A percentile compares a stretch with the other conserved stretches of the same genome.
Evolutionary conservation across 140 eudicot genomes (phyloP).

Genomic region (Cichorium intybus): DNA sequence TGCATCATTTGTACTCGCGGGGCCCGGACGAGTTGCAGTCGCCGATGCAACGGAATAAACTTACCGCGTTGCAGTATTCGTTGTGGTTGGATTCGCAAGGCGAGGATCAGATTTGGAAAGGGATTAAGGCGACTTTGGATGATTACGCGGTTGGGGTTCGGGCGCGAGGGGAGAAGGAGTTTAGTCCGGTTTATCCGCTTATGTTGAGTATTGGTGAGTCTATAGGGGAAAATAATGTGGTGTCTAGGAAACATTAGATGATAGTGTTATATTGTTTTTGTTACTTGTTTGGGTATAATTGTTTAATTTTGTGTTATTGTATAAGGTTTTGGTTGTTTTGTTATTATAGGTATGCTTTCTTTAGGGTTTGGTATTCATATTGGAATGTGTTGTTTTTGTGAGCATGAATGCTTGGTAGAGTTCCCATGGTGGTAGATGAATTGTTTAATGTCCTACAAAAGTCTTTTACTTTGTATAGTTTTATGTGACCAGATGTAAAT

Average conservation of each 20-base stretch:
- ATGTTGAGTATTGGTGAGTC: slow-evolving; percentile 82
- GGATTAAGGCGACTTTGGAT: slow-evolving; percentile 83
- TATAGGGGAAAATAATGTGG: slow-evolving; percentile 39
- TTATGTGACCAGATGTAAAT: too few species aligned
- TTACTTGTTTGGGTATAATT: not conserved
- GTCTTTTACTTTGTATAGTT: too few species aligned
- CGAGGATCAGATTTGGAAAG: slow-evolving; percentile 93
- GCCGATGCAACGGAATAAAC: slow-evolving; percentile 82
- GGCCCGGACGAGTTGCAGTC: slow-evolving; percentile 89
- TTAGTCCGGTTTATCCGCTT: slow-evolving; percentile 86
- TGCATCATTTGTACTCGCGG: slow-evolving; percentile 86
- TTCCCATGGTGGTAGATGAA: too few species aligned
- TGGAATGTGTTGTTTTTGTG: too few species aligned
- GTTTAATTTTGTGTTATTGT: slow-evolving; percentile 5
- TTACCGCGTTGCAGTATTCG: slow-evolving; percentile 72
- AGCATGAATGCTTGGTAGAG: too few species aligned
- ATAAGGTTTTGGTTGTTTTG: slow-evolving; percentile 5
- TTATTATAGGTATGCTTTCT: not conserved
- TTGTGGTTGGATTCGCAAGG: slow-evolving; percentile 92
- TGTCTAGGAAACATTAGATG: slow-evolving; percentile 22
- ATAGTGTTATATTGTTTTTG: slow-evolving; percentile 5
- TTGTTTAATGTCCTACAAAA: too few species aligned
- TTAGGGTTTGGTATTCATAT: not conserved
- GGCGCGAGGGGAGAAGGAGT: slow-evolving; percentile 85
- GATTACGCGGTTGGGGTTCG: slow-evolving; percentile 76